Evolutionary conservation across 2,329 filamentous ascomycete genomes (phyloP), one percentile per base, ranked within the genome.

Genomic region (Arthroderma sp.): DNA sequence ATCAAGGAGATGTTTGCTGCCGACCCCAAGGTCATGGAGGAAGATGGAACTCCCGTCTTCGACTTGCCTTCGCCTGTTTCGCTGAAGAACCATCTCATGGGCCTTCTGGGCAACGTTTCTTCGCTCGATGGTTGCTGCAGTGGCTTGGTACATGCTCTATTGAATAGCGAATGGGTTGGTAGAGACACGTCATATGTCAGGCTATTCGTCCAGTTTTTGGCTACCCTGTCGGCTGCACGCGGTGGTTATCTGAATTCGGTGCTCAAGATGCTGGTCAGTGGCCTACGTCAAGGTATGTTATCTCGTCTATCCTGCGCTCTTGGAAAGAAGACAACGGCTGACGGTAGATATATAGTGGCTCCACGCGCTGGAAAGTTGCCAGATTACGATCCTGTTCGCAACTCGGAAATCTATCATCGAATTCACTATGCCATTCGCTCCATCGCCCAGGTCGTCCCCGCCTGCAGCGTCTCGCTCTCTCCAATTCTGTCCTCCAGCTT

Each of bases 401-500:
- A 82, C 58, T 76, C 81, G 54, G 80, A 77, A 58, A 85, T 91
- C 67, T 83, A 87, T 63, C 76, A 81, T 56, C 81, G 93, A 62
- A 78, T 93, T 39, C 91, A 98, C 71, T 78, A 82, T 57, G 84
- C 83, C 3, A 74, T 97, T 13, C 82, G 82, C 62, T 87, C 89
- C 65, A 75, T 98, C 11, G 77, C 95, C 49, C 81, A 83, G 64
- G 82, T 95, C 58, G 87, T 94, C 57, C 91, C 93, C 2, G 86
- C 90, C 33, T 86, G 87, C 3, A 84, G 84, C 61, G 78, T 82
- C 37, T 79, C 85, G 1, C 75, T 96, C 31, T 81, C 85, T 38
- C 79, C 81, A 35, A 76, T 90, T 53, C 71, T 95, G 39, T 73
- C 80, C 53, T 71, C 76, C 54, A 84, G 84, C 43, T 95, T 94